A percentile compares a stretch with the other conserved stretches of the same genome.
Conservation (phyloP, 1,139 yeast genomes). For the Candida anutae region DNA sequence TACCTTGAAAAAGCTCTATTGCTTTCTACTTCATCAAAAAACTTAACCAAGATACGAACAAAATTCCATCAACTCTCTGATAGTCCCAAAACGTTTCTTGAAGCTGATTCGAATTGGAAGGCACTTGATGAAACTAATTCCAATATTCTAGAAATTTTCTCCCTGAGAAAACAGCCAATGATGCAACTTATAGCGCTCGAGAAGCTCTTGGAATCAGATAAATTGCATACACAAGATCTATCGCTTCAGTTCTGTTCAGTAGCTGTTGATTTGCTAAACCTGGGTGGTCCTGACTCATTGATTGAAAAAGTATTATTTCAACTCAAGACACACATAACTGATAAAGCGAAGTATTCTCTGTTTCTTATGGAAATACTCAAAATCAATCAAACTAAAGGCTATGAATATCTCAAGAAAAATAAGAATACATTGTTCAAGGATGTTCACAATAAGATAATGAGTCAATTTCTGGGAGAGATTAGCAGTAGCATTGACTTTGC, state of each 20-base stretch:
- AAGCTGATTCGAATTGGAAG: not conserved
- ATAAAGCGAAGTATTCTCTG: conserved; percentile 17
- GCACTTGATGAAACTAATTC: not conserved
- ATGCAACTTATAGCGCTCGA: not conserved
- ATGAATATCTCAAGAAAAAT: conserved; percentile 23
- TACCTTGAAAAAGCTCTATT: too few relatives aligned
- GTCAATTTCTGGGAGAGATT: conserved; percentile 17
- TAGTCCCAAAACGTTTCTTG: too few relatives aligned
- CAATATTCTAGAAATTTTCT: not conserved
- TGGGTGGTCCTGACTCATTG: conserved; percentile 2
- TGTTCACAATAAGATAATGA: conserved; percentile 25
- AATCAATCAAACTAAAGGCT: conserved; percentile 19
- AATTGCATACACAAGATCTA: not conserved
- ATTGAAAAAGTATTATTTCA: conserved; percentile 9
- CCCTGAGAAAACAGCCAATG: not conserved
- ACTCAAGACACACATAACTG: conserved; percentile 11
- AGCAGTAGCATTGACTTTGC: conserved; percentile 18
- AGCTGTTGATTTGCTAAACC: conserved; percentile 4
- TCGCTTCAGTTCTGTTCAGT: conserved; percentile 6
- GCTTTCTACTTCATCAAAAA: too few relatives aligned
- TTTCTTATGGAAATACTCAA: conserved; percentile 24
- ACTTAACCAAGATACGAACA: too few relatives aligned
- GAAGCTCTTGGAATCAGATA: not conserved
- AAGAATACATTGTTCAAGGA: conserved; percentile 16
- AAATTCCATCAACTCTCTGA: too few relatives aligned